A percentile compares a stretch with the other conserved stretches of the same genome.
Evolutionary conservation across 257 asterid species (phyloP).

Genomic region (Solanum chmielewskii): DNA sequence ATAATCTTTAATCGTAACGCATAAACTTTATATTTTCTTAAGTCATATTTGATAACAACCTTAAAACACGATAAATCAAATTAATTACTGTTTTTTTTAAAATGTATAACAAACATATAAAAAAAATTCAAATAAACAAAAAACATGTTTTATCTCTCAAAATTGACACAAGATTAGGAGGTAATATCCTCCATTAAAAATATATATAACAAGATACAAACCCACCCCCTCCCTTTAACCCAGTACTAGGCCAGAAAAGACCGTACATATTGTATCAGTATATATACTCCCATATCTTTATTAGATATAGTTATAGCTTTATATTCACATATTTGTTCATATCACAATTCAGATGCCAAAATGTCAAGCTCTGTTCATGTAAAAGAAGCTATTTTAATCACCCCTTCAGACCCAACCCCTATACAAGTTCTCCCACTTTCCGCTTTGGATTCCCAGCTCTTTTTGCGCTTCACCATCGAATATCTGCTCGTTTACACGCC

Average conservation of each 20-base stretch:
- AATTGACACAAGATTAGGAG: not conserved
- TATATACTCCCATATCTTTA: not conserved
- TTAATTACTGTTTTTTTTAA: not conserved
- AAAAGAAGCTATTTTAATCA: slow-evolving; percentile 33
- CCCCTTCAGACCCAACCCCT: slow-evolving; percentile 54
- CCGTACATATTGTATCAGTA: not conserved
- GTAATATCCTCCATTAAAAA: not conserved
- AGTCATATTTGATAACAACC: not conserved
- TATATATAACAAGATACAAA: not conserved
- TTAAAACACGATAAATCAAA: not conserved
- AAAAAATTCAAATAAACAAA: no score
- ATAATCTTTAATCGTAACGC: not conserved
- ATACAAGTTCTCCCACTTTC: slow-evolving; percentile 47
- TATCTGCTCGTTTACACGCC: slow-evolving; percentile 42
- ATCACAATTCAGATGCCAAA: not conserved
- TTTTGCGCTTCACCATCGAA: slow-evolving; percentile 56
- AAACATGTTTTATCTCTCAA: not conserved
- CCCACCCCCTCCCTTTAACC: not conserved
- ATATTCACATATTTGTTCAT: not conserved
- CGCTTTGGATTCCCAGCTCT: slow-evolving; percentile 58
- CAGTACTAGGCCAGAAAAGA: not conserved
- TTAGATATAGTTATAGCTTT: not conserved
- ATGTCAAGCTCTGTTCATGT: slow-evolving; percentile 38
- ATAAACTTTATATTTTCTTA: not conserved
- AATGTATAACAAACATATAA: not conserved